phyloP scores from a whole-genome alignment of 805 yeast species.

The Barnettozyma wickerhamii region DNA sequence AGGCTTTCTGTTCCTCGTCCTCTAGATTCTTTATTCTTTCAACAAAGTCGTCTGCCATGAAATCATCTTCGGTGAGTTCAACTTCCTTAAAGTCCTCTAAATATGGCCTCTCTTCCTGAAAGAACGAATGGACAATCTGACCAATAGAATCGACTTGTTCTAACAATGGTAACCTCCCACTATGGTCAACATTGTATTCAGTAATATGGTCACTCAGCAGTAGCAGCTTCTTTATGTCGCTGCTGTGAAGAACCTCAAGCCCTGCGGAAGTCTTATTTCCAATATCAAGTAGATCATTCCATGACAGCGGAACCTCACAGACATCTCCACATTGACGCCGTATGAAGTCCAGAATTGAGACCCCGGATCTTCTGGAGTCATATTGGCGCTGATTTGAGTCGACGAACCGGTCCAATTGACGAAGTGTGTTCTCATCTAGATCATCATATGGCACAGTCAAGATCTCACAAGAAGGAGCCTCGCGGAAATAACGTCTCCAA shows the following conservation, averaged over 20 bases:
- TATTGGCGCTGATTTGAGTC: background rate
- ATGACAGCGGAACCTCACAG: conserved; percentile 10
- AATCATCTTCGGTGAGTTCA: conserved; percentile 13
- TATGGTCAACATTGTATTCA: conserved; percentile 5
- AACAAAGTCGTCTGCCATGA: conserved; percentile 3
- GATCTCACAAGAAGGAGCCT: no score
- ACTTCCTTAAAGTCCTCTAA: conserved; percentile 3
- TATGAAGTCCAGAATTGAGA: conserved; percentile 5
- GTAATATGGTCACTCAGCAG: conserved; percentile 15
- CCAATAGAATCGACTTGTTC: conserved; percentile 4
- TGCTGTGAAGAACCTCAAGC: conserved; percentile 7
- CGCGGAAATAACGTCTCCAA: no score
- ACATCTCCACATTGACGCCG: background rate
- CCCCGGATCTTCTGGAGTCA: conserved; percentile 12
- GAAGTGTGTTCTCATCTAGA: background rate
- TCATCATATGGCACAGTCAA: conserved; percentile 1
- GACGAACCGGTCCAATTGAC: background rate
- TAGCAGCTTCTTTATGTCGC: conserved; percentile 10
- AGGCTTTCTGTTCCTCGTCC: conserved; percentile 1
- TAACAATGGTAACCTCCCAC: background rate
- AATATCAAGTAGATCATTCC: conserved; percentile 16
- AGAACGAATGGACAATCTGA: background rate
- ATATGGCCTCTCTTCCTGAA: conserved; percentile 1
- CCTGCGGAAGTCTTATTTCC: conserved; percentile 20
- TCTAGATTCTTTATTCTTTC: background rate